A percentile compares a stretch with the other conserved stretches of the same genome.
Conservation (phyloP, 164 flowering plant genomes). For the Magnolia kwangsiensis region DNA sequence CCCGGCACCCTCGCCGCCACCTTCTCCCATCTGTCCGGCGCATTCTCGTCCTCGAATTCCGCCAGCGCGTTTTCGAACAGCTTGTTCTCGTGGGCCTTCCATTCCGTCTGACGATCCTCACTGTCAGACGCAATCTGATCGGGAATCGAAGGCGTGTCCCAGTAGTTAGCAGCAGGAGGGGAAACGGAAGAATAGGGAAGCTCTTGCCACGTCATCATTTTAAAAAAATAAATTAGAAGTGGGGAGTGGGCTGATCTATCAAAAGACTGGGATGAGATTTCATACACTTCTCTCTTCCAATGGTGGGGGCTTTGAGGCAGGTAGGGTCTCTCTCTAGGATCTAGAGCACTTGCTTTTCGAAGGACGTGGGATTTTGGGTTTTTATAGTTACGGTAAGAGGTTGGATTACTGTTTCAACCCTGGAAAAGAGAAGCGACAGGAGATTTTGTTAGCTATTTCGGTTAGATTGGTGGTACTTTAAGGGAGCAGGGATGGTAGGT, state of each 20-base stretch:
- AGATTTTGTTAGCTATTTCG: neutral
- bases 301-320: neutral
- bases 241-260: too few species aligned
- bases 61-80: slow-evolving; percentile 34
- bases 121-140: neutral
- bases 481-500: neutral
- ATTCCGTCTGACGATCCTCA: slow-evolving; percentile 20
- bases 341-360: neutral
- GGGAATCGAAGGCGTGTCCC: neutral
- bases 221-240: too few species aligned
- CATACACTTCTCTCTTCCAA: too few species aligned
- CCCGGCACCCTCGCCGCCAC: slow-evolving; percentile 30
- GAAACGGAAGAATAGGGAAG: too few species aligned
- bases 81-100: slow-evolving; percentile 39
- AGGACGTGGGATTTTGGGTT: too few species aligned
- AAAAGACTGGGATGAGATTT: too few species aligned
- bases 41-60: slow-evolving; percentile 4
- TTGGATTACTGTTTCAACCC: neutral
- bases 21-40: slow-evolving; percentile 19
- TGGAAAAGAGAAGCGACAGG: neutral
- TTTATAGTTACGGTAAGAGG: neutral
- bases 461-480: neutral
- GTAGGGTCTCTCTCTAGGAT: neutral
- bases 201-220: too few species aligned
- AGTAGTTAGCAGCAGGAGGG: neutral